Evolutionary conservation across 2,329 filamentous ascomycete species (phyloP).

Genomic region (Alternaria panax): DNA sequence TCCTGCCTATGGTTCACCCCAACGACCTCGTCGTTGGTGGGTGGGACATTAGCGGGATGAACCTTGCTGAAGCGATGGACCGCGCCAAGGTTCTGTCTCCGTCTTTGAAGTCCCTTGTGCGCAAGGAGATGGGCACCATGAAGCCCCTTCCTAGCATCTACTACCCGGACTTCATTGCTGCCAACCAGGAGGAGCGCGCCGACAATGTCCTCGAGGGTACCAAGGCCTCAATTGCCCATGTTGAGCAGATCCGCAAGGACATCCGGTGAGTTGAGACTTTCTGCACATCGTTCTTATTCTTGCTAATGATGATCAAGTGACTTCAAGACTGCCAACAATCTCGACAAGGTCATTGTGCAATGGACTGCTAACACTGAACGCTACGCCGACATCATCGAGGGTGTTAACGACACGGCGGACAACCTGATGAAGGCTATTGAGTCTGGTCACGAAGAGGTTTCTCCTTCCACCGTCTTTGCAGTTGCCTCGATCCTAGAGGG

Average conservation of each 20-base stretch:
- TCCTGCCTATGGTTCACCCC: constrained; percentile 96
- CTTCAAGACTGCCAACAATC: constrained; percentile 83
- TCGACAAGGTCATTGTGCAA: constrained; percentile 96
- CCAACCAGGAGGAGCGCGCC: constrained; percentile 95
- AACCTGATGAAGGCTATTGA: constrained; percentile 91
- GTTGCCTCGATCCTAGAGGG: constrained; percentile 92
- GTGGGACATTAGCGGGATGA: constrained; percentile 95
- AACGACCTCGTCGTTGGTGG: constrained; percentile 94
- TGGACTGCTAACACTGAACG: constrained; percentile 99
- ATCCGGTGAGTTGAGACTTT: constrained; percentile 69
- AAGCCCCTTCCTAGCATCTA: constrained; percentile 93
- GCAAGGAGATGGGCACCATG: constrained; percentile 91
- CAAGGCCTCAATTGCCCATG: constrained; percentile 85
- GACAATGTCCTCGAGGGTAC: constrained; percentile 86
- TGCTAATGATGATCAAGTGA: constrained; percentile 57
- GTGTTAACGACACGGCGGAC: constrained; percentile 95
- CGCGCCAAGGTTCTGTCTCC: constrained; percentile 94
- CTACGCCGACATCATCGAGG: constrained; percentile 84
- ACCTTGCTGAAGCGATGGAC: constrained; percentile 92
- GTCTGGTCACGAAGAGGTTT: constrained; percentile 85
- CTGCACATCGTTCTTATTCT: not conserved
- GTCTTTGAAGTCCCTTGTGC: constrained; percentile 85
- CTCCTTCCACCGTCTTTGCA: constrained; percentile 94
- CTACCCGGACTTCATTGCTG: constrained; percentile 99
- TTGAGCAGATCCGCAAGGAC: constrained; percentile 91